Conservation (phyloP, 2,329 filamentous ascomycete species). For the Aureobasidium subglaciale region DNA sequence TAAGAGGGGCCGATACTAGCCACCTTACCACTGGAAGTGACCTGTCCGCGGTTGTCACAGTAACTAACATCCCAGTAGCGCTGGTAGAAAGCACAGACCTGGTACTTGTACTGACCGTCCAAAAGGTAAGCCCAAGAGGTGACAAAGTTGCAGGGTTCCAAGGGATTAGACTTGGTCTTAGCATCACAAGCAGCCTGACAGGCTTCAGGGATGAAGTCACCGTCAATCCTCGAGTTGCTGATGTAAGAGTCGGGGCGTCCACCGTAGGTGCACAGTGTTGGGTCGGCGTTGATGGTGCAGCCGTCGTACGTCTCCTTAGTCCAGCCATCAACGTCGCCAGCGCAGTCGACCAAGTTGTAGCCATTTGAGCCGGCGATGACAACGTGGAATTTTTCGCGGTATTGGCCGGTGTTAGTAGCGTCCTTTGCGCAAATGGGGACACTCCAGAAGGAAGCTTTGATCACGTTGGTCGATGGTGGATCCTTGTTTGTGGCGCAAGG, state of each 20-base stretch:
- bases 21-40: neutral
- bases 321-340: neutral
- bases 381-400: constrained; percentile 30
- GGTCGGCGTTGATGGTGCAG: neutral
- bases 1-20: too few species aligned
- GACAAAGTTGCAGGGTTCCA: constrained; percentile 22
- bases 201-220: constrained; percentile 12
- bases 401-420: constrained; percentile 31
- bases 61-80: neutral
- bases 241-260: neutral
- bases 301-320: neutral
- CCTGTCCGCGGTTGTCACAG: neutral
- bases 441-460: constrained; percentile 32
- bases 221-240: constrained; percentile 6
- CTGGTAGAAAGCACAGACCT: constrained; percentile 31
- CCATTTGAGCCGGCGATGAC: constrained; percentile 39
- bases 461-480: constrained; percentile 28
- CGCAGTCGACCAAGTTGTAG: constrained; percentile 20
- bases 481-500: constrained; percentile 33
- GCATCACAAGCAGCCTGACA: constrained; percentile 2
- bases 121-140: constrained; percentile 29
- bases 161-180: neutral
- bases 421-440: constrained; percentile 21
- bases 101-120: constrained; percentile 28
- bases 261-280: neutral